These are phyloP conservation scores for Penicillium sp. DNA, from an alignment of 2,329 filamentous ascomycete species.

Conservation along the genomic window DNA sequence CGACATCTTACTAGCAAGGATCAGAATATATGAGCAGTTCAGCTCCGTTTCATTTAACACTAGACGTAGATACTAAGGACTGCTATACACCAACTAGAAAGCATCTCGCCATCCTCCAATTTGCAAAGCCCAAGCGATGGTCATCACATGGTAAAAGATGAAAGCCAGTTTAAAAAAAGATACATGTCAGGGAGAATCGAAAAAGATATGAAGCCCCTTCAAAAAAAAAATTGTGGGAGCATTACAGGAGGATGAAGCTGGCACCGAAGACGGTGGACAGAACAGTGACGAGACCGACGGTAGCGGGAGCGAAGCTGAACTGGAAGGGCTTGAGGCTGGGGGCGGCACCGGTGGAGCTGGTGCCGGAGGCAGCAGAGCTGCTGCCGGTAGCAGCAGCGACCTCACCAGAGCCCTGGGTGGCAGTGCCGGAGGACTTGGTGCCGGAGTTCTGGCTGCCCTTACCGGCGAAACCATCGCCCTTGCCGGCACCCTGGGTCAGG, in stretches of 20 bases:
- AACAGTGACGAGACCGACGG: slow-evolving; percentile 53
- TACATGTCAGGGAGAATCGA: slow-evolving; percentile 14
- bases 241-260: slow-evolving; percentile 37
- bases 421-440: slow-evolving; percentile 49
- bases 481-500: slow-evolving; percentile 59
- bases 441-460: slow-evolving; percentile 58
- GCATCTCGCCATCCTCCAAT: slow-evolving; percentile 1
- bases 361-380: slow-evolving; percentile 24
- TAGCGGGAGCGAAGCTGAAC: slow-evolving; percentile 51
- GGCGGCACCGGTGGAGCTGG: slow-evolving; percentile 43
- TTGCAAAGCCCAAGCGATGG: slow-evolving; percentile 1
- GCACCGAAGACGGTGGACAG: slow-evolving; percentile 57
- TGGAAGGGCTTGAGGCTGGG: slow-evolving; percentile 46
- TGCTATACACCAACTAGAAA: slow-evolving; percentile 18
- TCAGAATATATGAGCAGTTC: not conserved
- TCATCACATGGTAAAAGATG: slow-evolving; percentile 2
- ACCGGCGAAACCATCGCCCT: slow-evolving; percentile 56
- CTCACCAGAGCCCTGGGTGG: slow-evolving; percentile 52
- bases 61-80: slow-evolving; percentile 10
- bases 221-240: slow-evolving; percentile 5
- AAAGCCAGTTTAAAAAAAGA: slow-evolving; percentile 14
- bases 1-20: not conserved
- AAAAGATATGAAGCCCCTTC: slow-evolving; percentile 2
- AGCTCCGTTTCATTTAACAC: slow-evolving; percentile 11
- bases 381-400: slow-evolving; percentile 23